Evolutionary conservation across 768 basidiomycete genomes (phyloP).

Genomic region (Lactifluus pinguis): DNA sequence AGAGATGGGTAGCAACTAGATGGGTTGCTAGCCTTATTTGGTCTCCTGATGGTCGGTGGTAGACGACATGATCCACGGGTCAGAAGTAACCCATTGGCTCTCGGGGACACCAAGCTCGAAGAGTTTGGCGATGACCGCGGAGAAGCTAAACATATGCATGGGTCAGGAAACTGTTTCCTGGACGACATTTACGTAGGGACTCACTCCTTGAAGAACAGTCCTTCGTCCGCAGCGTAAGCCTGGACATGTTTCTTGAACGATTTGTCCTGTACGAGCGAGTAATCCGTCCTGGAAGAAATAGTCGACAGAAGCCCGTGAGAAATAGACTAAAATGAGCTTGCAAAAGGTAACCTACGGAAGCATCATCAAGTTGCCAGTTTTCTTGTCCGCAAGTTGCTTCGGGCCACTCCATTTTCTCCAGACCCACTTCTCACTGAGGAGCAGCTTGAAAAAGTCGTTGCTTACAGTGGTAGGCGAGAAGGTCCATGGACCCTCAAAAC

Average conservation of each 20-base stretch:
- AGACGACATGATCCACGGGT: constrained; percentile 68
- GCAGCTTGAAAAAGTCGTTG: constrained; percentile 79
- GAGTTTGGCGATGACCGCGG: constrained; percentile 63
- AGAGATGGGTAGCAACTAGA: neutral
- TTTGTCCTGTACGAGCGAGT: constrained; percentile 84
- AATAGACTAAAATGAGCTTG: neutral
- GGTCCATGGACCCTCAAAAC: constrained; percentile 90
- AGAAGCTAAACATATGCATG: constrained; percentile 50
- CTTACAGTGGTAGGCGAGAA: constrained; percentile 86
- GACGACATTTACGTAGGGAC: constrained; percentile 24
- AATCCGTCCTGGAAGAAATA: constrained; percentile 57
- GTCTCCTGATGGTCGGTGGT: constrained; percentile 31
- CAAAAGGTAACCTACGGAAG: constrained; percentile 54
- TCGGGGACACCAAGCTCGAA: constrained; percentile 92
- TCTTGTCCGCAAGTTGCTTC: constrained; percentile 91
- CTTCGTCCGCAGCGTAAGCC: constrained; percentile 77
- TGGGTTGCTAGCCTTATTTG: neutral
- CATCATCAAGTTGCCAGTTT: constrained; percentile 89
- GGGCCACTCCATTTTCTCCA: constrained; percentile 95
- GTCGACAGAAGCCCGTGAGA: neutral
- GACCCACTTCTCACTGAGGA: constrained; percentile 87
- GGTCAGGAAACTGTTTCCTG: constrained; percentile 5
- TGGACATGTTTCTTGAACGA: constrained; percentile 82
- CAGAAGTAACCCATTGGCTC: constrained; percentile 60
- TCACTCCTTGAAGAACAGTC: constrained; percentile 91